Evolutionary conservation across 1,139 yeast species (phyloP), one percentile per base, ranked within the genome.

Genomic region (Sugiyamaella japonica): DNA sequence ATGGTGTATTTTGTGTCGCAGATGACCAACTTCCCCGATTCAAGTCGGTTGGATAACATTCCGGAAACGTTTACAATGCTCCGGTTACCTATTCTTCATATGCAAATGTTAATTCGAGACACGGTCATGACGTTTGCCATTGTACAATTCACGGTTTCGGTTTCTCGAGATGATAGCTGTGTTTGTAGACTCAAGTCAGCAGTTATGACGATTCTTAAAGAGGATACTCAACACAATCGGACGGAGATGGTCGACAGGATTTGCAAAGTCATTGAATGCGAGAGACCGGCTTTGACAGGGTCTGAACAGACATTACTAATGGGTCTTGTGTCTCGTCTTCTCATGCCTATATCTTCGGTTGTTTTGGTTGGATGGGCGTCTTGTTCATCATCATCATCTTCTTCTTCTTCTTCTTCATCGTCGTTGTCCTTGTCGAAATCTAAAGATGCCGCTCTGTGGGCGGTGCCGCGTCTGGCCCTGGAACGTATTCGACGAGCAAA

Each of bases 21-120:
- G 20, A 46, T 56, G 38, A 38, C 56, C n/a, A 41, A 41, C 7
- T 59, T 58, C 36, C 65, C 63, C 6, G 48, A 46, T 32, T 48
- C 57, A 5, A 17, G 16, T 7, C 45, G 45, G 16, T 52, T 62
- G 15, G 61, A 59, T 28, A 23, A 42, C 5, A 15, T 58, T 23
- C 65, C 66, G 1, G 67, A 64, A 52, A 61, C 64, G 13, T 59
- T 63, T 46, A 38, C 57, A 15, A 51, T 54, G 55, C 32, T 63
- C 48, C 53, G 66, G 17, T 53, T 63, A 48, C 52, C 65, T 10
- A 48, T 64, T 8, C 48, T 63, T 47, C 56, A 62, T n/a, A 53
- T 56, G 13, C 58, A 56, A 48, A 50, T 64, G 43, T 31, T 56
- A 36, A 58, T 62, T 9, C 58, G 59, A 7, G 67, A 64, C 45